Evolutionary conservation across 2,329 filamentous ascomycete genomes (phyloP).

Genomic region (Annulohypoxylon truncatum): DNA sequence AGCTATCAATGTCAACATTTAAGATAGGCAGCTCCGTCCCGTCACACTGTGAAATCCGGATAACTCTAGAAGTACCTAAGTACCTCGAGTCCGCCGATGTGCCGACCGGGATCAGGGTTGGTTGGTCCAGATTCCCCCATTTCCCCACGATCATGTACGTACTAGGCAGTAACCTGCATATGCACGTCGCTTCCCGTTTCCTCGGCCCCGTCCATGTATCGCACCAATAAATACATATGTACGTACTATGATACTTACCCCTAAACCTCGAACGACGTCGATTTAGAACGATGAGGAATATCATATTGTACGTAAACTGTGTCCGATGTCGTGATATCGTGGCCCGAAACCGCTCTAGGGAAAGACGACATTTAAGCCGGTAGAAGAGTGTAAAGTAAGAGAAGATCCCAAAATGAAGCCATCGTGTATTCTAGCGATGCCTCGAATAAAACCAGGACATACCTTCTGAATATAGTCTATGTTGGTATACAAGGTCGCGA

Average conservation of each 20-base stretch:
- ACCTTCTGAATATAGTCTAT: background rate
- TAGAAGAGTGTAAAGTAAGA: constrained; percentile 18
- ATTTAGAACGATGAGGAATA: background rate
- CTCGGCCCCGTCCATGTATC: constrained; percentile 12
- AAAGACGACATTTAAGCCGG: background rate
- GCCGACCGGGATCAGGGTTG: background rate
- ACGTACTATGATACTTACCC: background rate
- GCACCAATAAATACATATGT: background rate
- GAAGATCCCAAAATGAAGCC: constrained; percentile 19
- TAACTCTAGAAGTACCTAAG: background rate
- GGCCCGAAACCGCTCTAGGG: constrained; percentile 28
- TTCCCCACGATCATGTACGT: constrained; percentile 36
- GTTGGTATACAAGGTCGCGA: background rate
- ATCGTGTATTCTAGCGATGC: background rate
- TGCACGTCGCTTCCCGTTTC: constrained; percentile 38
- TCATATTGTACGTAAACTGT: constrained; percentile 11
- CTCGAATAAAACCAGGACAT: background rate
- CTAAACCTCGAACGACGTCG: background rate
- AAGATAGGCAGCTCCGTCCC: background rate
- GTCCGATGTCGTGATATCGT: constrained; percentile 13
- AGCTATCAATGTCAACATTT: background rate
- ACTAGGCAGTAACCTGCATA: constrained; percentile 8
- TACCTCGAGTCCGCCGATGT: background rate
- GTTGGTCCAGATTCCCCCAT: constrained; percentile 19
- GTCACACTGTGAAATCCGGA: background rate